These are phyloP conservation scores for Emergomyces africanus DNA, from an alignment of 2,329 filamentous ascomycete species.

Conservation along the genomic window DNA sequence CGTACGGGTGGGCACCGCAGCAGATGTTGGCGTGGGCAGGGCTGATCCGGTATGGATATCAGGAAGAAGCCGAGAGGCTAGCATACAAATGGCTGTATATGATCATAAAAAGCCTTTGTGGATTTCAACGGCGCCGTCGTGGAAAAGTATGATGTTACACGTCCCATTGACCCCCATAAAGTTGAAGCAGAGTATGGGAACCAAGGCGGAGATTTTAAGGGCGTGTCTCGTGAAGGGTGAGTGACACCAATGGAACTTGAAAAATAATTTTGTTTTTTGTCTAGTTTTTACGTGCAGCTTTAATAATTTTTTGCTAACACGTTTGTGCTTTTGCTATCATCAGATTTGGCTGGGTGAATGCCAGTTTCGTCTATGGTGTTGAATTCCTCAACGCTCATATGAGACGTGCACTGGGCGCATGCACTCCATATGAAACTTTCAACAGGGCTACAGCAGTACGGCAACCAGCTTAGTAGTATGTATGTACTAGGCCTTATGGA, in stretches of 20 bases:
- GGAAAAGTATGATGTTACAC: constrained; percentile 96
- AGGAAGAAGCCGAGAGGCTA: constrained; percentile 74
- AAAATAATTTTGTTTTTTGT: not conserved
- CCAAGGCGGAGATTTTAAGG: constrained; percentile 89
- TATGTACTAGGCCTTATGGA: too few species aligned
- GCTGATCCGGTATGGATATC: constrained; percentile 79
- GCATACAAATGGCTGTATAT: constrained; percentile 97
- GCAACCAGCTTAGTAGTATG: not conserved
- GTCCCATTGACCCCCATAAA: constrained; percentile 76
- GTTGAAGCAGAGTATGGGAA: constrained; percentile 98
- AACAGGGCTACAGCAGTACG: constrained; percentile 44
- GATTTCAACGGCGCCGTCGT: constrained; percentile 98
- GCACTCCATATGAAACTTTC: constrained; percentile 79
- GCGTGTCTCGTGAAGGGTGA: constrained; percentile 90
- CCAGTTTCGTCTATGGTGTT: constrained; percentile 89
- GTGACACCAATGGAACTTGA: constrained; percentile 25
- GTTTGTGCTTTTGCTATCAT: constrained; percentile 1
- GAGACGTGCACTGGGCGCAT: constrained; percentile 72
- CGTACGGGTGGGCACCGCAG: constrained; percentile 96
- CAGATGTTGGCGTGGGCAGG: constrained; percentile 98
- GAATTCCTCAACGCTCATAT: constrained; percentile 81
- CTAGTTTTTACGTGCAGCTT: not conserved
- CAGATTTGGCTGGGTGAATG: constrained; percentile 98
- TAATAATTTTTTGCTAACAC: not conserved
- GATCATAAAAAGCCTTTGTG: constrained; percentile 95